Evolutionary conservation across 768 basidiomycete species (phyloP).

Genomic region (Suillus clintonianus): DNA sequence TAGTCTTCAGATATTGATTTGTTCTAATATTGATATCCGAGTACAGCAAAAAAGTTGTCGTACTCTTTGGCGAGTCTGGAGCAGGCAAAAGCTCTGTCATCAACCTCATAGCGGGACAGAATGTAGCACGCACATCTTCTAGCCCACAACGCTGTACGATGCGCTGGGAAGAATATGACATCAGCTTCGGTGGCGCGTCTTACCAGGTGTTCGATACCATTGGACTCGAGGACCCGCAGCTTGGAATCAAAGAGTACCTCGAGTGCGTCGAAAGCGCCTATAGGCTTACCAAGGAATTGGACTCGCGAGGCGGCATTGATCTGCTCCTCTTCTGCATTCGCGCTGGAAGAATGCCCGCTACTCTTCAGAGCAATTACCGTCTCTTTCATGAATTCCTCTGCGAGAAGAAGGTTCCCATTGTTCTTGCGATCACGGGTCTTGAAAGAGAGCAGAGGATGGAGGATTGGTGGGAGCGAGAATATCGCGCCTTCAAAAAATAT

Average conservation of each 20-base stretch:
- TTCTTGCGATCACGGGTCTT: constrained; percentile 41
- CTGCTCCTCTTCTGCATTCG: constrained; percentile 44
- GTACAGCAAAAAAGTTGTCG: too few relatives aligned
- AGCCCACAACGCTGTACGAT: constrained; percentile 37
- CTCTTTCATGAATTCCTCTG: constrained; percentile 40
- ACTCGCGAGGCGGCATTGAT: constrained; percentile 34
- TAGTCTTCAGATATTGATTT: too few relatives aligned
- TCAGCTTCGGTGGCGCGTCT: constrained; percentile 20
- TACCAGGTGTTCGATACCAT: constrained; percentile 36
- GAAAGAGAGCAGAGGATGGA: constrained; percentile 40
- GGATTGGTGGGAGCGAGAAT: constrained; percentile 19
- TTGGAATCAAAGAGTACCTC: constrained; percentile 18
- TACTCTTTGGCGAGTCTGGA: constrained; percentile 31
- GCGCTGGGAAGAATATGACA: constrained; percentile 25
- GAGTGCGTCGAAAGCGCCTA: constrained; percentile 32
- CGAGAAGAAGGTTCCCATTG: too few relatives aligned
- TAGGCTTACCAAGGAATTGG: constrained; percentile 34
- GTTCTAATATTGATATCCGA: too few relatives aligned
- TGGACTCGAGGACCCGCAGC: constrained; percentile 32
- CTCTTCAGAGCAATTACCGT: constrained; percentile 30
- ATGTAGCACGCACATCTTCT: constrained; percentile 23
- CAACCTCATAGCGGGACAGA: constrained; percentile 37
- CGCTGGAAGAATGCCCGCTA: constrained; percentile 35
- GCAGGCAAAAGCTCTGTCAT: constrained; percentile 44
- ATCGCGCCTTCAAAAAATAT: constrained; percentile 10